phyloP scores from a whole-genome alignment of 2,329 filamentous ascomycete species.

The Colletotrichum sansevieriae region DNA sequence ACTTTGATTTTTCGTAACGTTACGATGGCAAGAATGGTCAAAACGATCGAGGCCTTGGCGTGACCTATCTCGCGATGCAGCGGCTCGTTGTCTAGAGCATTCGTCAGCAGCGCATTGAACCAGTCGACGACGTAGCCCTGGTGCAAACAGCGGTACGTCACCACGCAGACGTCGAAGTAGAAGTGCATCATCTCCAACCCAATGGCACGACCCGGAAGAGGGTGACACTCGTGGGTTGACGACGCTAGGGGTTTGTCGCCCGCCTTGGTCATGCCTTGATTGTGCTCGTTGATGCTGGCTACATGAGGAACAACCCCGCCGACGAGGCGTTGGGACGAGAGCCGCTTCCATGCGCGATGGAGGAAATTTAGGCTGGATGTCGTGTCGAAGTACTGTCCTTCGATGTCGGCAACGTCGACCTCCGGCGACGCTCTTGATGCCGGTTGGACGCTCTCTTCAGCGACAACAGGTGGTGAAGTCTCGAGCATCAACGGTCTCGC shows the following conservation, averaged over 20 bases:
- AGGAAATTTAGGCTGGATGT: conserved; percentile 69
- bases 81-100: conserved; percentile 52
- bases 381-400: conserved; percentile 68
- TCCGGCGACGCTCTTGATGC: conserved; percentile 45
- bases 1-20: conserved; percentile 59
- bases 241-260: conserved; percentile 49
- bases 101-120: conserved; percentile 56
- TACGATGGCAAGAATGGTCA: conserved; percentile 63
- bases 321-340: conserved; percentile 46
- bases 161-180: conserved; percentile 71
- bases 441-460: conserved; percentile 37
- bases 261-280: conserved; percentile 46
- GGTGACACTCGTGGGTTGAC: conserved; percentile 25
- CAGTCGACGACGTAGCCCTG: conserved; percentile 63
- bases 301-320: conserved; percentile 46
- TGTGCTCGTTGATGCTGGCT: conserved; percentile 42
- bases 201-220: conserved; percentile 42
- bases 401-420: conserved; percentile 53
- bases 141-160: conserved; percentile 70
- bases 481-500: conserved; percentile 5
- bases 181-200: conserved; percentile 49
- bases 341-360: conserved; percentile 64
- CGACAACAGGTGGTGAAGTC: not conserved
- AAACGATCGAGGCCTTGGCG: conserved; percentile 60
- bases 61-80: conserved; percentile 55